Evolutionary conservation across 2,329 filamentous ascomycete genomes (phyloP).

Genomic region (Fusarium veterinarium): DNA sequence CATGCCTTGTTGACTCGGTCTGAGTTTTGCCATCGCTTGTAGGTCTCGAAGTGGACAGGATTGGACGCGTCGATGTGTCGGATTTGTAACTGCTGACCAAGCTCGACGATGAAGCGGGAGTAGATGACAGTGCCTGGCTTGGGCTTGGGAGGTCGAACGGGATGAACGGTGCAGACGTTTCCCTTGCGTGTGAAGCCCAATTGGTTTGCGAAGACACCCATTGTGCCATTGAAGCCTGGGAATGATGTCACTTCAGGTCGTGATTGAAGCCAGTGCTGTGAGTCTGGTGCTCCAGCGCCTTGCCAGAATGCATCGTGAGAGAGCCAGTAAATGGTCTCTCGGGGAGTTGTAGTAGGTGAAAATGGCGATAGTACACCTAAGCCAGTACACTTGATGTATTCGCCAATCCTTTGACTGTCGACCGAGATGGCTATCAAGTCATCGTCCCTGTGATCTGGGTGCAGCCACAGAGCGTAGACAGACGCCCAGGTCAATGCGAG

Average conservation of each 20-base stretch:
- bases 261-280: conserved; percentile 39
- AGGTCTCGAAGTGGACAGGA: conserved; percentile 40
- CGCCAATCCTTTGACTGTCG: conserved; percentile 5
- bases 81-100: conserved; percentile 40
- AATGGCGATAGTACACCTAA: conserved; percentile 17
- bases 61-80: conserved; percentile 43
- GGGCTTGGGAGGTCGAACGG: conserved; percentile 43
- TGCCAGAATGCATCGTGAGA: conserved; percentile 42
- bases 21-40: conserved; percentile 45
- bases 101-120: conserved; percentile 44
- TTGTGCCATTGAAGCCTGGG: conserved; percentile 39
- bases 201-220: conserved; percentile 41
- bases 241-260: conserved; percentile 42
- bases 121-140: conserved; percentile 41
- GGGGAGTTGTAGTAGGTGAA: not conserved
- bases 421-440: conserved; percentile 16
- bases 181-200: conserved; percentile 43
- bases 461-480: conserved; percentile 24
- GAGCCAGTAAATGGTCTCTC: conserved; percentile 34
- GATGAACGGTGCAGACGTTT: conserved; percentile 46
- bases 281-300: conserved; percentile 43
- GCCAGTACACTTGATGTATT: conserved; percentile 21
- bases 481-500: conserved; percentile 16
- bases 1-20: conserved; percentile 45
- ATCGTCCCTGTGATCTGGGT: conserved; percentile 14